Conservation (phyloP, 495 filamentous ascomycete species). For the Polyplosphaeria fusca region DNA sequence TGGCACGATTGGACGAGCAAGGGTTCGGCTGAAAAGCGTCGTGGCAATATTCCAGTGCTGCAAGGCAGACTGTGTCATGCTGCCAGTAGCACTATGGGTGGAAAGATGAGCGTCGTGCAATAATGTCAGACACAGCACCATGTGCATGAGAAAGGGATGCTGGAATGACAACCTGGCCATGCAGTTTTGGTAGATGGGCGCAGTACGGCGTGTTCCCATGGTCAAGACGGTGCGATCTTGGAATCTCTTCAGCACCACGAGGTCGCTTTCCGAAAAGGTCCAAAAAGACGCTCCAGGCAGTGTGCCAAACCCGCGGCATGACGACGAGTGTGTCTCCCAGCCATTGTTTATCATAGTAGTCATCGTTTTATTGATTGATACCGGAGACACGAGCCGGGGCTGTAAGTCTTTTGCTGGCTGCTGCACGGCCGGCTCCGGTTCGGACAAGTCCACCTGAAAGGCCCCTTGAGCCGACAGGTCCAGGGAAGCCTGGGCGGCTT, state of each 20-base stretch:
- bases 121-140: slow-evolving; percentile 41
- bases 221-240: slow-evolving; percentile 43
- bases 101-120: slow-evolving; percentile 41
- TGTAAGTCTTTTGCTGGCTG: too few species aligned
- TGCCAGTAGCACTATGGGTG: not conserved
- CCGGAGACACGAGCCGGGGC: not conserved
- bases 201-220: slow-evolving; percentile 37
- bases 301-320: not conserved
- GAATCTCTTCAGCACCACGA: slow-evolving; percentile 40
- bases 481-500: slow-evolving; percentile 34
- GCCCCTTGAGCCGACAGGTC: slow-evolving; percentile 38
- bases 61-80: slow-evolving; percentile 21
- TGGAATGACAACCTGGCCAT: slow-evolving; percentile 34
- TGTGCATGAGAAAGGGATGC: slow-evolving; percentile 42
- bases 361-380: slow-evolving; percentile 13
- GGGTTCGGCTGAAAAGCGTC: slow-evolving; percentile 40
- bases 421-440: not conserved
- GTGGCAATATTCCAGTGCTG: slow-evolving; percentile 43
- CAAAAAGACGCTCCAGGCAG: not conserved
- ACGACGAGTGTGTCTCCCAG: not conserved
- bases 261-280: slow-evolving; percentile 23
- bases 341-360: slow-evolving; percentile 6
- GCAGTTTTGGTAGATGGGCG: slow-evolving; percentile 35
- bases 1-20: slow-evolving; percentile 35
- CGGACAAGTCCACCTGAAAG: slow-evolving; percentile 32